Evolutionary conservation across 2,329 filamentous ascomycete genomes (phyloP).

Genomic region (Passalora sequoiae): DNA sequence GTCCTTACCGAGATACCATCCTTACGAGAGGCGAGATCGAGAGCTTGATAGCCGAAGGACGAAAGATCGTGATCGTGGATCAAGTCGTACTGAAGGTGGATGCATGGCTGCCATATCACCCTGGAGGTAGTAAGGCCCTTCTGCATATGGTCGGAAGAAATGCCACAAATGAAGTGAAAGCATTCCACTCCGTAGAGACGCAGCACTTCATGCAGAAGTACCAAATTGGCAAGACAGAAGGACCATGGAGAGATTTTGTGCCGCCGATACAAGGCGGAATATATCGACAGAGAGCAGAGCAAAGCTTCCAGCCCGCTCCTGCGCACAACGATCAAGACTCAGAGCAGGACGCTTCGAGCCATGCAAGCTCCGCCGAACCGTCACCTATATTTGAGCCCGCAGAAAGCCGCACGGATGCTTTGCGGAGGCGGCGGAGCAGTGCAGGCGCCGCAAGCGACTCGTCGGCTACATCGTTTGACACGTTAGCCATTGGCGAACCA

Average conservation of each 20-base stretch:
- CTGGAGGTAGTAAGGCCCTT: slow-evolving; percentile 86
- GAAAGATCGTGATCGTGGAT: slow-evolving; percentile 74
- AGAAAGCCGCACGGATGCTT: slow-evolving; percentile 33
- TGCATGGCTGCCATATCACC: slow-evolving; percentile 82
- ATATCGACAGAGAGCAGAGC: slow-evolving; percentile 55
- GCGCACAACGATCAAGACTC: slow-evolving; percentile 22
- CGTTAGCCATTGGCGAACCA: slow-evolving; percentile 41
- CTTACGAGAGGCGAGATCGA: slow-evolving; percentile 53
- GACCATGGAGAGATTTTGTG: slow-evolving; percentile 78
- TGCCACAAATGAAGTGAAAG: slow-evolving; percentile 87
- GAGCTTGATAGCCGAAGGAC: slow-evolving; percentile 74
- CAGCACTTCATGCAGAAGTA: slow-evolving; percentile 72
- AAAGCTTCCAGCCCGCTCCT: slow-evolving; percentile 13
- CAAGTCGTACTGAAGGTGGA: slow-evolving; percentile 80
- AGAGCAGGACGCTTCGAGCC: slow-evolving; percentile 45
- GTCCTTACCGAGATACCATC: slow-evolving; percentile 22
- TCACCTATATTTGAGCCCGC: slow-evolving; percentile 57
- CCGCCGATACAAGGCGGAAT: slow-evolving; percentile 87
- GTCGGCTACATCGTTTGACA: slow-evolving; percentile 58
- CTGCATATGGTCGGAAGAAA: slow-evolving; percentile 69
- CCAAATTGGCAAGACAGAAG: slow-evolving; percentile 75
- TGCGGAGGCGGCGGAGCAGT: slow-evolving; percentile 37
- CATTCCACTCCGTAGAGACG: slow-evolving; percentile 83
- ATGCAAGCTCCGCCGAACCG: slow-evolving; percentile 51
- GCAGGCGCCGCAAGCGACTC: slow-evolving; percentile 34